Evolutionary conservation across 1,284 basidiomycete species (phyloP), one percentile per base, ranked within the genome.

Genomic region (Phellopilus nigrolimitatus): DNA sequence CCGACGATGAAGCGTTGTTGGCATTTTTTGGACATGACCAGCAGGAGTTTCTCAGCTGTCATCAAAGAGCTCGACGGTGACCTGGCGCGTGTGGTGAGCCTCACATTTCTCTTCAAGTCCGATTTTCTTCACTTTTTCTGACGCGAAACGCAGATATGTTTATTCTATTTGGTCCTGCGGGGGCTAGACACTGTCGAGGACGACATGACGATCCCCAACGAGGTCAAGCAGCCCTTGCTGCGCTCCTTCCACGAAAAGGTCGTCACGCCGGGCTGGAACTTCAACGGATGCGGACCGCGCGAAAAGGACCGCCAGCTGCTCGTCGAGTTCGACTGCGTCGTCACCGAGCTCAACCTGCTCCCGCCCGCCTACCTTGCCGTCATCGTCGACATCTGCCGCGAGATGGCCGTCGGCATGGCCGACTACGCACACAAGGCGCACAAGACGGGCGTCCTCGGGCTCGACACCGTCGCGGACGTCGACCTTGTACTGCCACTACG

Each of bases 401-500:
- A 92, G 70, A 98, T 98, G 95, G 88, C 87, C 52, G 78, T 71
- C 1, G 95, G 95, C 15, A 98, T 99, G 97, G 93, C 95, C 27
- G 91, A 95, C 68, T 98, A 90, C 65, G 84, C 90, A 1, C 88
- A 92, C 62, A 82, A 86, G 60, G 85, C 91, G 4, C 87, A 83
- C 1, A 79, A 80, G 10, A 81, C 82, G 3, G 76, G 79, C 46
- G 72, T 77, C 38, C 78, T 85, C 46, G 88, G 87, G 64, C 74
- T 95, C 54, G 76, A 82, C 51, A 82, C 84, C 8, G 71, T 91
- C 56, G 73, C 80, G 40, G 93, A 97, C 61, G 97, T 95, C 69
- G 93, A 98, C 67, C n/a, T 78, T 98, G 9, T 99, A 99, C 72
- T 99, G 97, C 66, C 95, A 99, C 70, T 98, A 97, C 67, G 97